Evolutionary conservation across 2,329 filamentous ascomycete species (phyloP).

Genomic region (Alternaria sp.): DNA sequence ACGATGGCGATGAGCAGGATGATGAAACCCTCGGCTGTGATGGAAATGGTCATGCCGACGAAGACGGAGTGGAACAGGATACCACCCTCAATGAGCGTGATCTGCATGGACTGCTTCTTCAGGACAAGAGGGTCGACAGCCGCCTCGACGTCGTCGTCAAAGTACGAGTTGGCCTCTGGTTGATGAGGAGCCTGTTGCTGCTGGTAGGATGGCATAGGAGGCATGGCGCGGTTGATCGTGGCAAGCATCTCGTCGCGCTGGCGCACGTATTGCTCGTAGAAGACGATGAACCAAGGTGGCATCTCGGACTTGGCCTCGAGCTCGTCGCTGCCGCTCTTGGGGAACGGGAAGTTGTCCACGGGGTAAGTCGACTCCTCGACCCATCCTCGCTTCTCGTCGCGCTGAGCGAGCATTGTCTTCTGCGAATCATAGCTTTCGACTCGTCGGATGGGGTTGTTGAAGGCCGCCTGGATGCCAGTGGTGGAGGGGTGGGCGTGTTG

Average conservation of each 20-base stretch:
- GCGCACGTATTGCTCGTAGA: conserved; percentile 68
- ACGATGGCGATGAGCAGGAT: conserved; percentile 66
- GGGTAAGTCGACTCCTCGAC: conserved; percentile 38
- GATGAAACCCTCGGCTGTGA: conserved; percentile 63
- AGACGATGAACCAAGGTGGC: conserved; percentile 68
- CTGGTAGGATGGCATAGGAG: conserved; percentile 39
- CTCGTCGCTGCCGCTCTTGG: conserved; percentile 33
- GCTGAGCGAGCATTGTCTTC: conserved; percentile 41
- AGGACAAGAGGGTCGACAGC: conserved; percentile 47
- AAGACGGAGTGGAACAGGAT: conserved; percentile 70
- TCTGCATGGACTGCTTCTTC: conserved; percentile 49
- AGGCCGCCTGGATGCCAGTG: conserved; percentile 37
- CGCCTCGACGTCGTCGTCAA: conserved; percentile 46
- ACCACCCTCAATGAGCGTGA: conserved; percentile 62
- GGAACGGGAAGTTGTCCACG: conserved; percentile 37
- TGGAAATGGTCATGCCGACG: conserved; percentile 67
- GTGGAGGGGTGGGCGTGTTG: conserved; percentile 6
- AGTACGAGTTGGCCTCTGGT: conserved; percentile 42
- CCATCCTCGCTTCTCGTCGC: conserved; percentile 44
- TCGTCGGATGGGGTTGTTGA: conserved; percentile 40
- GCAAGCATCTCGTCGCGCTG: conserved; percentile 66
- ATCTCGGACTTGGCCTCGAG: conserved; percentile 53
- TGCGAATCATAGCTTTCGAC: conserved; percentile 46
- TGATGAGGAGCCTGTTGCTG: conserved; percentile 29
- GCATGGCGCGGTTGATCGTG: conserved; percentile 55